phyloP scores from a whole-genome alignment of 2,329 filamentous ascomycete species.

The Diaporthe batatas region DNA sequence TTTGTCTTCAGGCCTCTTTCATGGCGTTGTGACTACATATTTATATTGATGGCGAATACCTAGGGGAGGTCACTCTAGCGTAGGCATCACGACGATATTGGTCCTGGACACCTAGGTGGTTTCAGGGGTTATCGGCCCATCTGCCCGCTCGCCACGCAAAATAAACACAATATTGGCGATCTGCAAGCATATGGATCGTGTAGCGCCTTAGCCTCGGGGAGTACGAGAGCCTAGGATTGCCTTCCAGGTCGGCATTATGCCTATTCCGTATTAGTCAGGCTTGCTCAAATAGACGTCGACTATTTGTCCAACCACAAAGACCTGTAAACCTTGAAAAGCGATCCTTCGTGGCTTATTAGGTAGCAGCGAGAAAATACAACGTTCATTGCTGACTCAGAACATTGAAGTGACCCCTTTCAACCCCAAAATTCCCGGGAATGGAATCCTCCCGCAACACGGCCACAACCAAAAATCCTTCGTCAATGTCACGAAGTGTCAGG shows the following conservation, averaged over 20 bases:
- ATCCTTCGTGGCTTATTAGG: slow-evolving; percentile 22
- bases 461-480: slow-evolving; percentile 5
- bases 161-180: not conserved
- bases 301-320: not conserved
- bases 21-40: not conserved
- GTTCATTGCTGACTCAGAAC: slow-evolving; percentile 3
- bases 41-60: slow-evolving; percentile 8
- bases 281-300: not conserved
- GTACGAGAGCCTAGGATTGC: slow-evolving; percentile 10
- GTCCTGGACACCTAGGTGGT: not conserved
- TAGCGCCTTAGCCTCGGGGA: slow-evolving; percentile 1
- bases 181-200: not conserved
- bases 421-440: not conserved
- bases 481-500: not conserved
- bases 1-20: not conserved
- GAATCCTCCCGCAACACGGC: slow-evolving; percentile 4
- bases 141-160: not conserved
- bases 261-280: slow-evolving; percentile 13
- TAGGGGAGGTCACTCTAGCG: not conserved
- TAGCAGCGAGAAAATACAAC: slow-evolving; percentile 26
- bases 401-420: slow-evolving; percentile 4
- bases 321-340: not conserved
- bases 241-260: slow-evolving; percentile 13
- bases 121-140: not conserved
- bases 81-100: not conserved